Percentiles rank a stretch among this genome's conserved stretches.
phyloP scores from a whole-genome alignment of 768 basidiomycete species.

The Rossbeevera mucosa region DNA sequence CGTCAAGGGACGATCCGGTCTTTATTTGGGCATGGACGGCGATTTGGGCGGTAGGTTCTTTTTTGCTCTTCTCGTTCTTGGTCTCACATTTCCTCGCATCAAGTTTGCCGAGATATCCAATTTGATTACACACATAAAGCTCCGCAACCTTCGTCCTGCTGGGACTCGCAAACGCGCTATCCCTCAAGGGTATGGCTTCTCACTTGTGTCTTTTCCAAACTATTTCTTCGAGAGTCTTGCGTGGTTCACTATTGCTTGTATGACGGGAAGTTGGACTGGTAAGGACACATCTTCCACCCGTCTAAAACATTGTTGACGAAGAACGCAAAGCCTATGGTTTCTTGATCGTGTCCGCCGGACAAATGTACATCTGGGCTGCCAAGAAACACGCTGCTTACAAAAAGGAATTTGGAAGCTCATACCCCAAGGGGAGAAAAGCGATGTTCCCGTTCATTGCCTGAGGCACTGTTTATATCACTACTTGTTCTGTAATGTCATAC shows the following conservation, averaged over 20 bases:
- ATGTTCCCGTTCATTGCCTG: constrained; percentile 63
- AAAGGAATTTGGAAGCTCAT: constrained; percentile 89
- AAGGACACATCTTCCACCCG: constrained; percentile 26
- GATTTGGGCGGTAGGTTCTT: constrained; percentile 67
- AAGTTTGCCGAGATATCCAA: constrained; percentile 88
- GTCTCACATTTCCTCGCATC: neutral
- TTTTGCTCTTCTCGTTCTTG: neutral
- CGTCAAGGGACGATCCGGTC: constrained; percentile 56
- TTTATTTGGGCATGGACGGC: constrained; percentile 66
- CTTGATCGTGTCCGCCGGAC: constrained; percentile 50
- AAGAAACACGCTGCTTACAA: constrained; percentile 90
- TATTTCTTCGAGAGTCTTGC: constrained; percentile 87
- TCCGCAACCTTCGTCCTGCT: constrained; percentile 78
- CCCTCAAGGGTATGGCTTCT: constrained; percentile 90
- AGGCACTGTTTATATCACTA: neutral
- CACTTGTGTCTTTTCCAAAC: constrained; percentile 83
- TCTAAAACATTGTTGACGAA: neutral
- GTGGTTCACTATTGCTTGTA: constrained; percentile 65
- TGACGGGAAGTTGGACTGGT: constrained; percentile 80
- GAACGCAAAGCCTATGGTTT: constrained; percentile 57
- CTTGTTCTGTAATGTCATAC: neutral
- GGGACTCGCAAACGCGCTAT: constrained; percentile 78
- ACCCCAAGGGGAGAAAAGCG: constrained; percentile 68
- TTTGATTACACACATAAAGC: constrained; percentile 72
- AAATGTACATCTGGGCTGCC: constrained; percentile 83